phyloP scores from a whole-genome alignment of 371 early-diverging fungal species.

The Lichtheimia ornata region DNA sequence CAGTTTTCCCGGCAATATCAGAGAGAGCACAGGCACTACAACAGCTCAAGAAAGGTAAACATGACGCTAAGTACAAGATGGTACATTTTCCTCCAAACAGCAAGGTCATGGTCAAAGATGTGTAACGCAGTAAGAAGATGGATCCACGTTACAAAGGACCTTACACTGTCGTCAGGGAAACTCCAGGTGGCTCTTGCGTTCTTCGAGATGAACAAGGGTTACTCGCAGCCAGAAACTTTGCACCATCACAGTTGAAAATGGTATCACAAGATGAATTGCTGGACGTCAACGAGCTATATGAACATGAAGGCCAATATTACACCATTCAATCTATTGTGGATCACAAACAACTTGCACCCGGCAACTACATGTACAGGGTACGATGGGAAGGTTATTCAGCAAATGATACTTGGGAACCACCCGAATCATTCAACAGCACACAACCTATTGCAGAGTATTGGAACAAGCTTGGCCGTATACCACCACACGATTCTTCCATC shows the following conservation, averaged over 20 bases:
- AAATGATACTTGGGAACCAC: constrained; percentile 11
- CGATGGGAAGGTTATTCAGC: constrained; percentile 4
- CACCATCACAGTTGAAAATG: constrained; percentile 18
- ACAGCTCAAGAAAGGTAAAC: neutral
- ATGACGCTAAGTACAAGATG: constrained; percentile 3
- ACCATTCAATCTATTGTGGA: constrained; percentile 3
- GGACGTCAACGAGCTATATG: constrained; percentile 1
- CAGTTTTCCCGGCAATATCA: constrained; percentile 22
- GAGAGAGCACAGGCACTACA: constrained; percentile 10
- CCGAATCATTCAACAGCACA: constrained; percentile 3
- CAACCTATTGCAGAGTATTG: constrained; percentile 7
- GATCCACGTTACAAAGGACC: constrained; percentile 14
- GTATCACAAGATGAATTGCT: constrained; percentile 19
- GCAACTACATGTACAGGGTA: constrained; percentile 8
- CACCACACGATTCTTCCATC: neutral
- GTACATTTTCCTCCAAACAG: constrained; percentile 12
- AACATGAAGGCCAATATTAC: constrained; percentile 2
- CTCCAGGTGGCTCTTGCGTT: constrained; percentile 14
- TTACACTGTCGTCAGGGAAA: constrained; percentile 12
- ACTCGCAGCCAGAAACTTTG: constrained; percentile 13
- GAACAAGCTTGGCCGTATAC: constrained; percentile 7
- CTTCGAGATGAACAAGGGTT: constrained; percentile 13
- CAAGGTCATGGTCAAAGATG: constrained; percentile 7
- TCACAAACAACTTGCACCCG: constrained; percentile 1
- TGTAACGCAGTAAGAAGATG: neutral